Percentiles rank a stretch among this genome's conserved stretches.
These are phyloP conservation scores for Phytophthora rubi DNA, from an alignment of 352 stramenopile genomes.

Conservation along the genomic window DNA sequence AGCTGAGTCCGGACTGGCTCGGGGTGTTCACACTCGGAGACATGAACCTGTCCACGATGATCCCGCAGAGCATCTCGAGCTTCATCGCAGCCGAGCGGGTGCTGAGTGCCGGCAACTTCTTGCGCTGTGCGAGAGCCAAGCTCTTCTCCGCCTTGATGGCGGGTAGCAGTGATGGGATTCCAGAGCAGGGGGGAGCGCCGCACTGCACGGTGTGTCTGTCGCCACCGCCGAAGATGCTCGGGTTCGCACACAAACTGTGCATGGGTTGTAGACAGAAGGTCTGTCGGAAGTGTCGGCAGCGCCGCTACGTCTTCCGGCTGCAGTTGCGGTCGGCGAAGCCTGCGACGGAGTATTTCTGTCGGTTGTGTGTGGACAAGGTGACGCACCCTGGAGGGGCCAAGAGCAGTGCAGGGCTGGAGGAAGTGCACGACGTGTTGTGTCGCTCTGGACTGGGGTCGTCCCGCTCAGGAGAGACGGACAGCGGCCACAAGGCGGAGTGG, in stretches of 20 bases:
- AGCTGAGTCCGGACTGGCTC: slow-evolving; percentile 58
- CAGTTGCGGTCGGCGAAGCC: slow-evolving; percentile 51
- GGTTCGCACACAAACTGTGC: slow-evolving; percentile 46
- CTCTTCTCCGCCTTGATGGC: slow-evolving; percentile 57
- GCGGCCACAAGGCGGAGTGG: slow-evolving; percentile 9
- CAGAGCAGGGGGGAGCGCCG: slow-evolving; percentile 26
- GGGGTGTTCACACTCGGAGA: slow-evolving; percentile 65
- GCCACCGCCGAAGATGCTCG: slow-evolving; percentile 40
- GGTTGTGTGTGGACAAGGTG: slow-evolving; percentile 54
- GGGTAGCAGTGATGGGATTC: slow-evolving; percentile 17
- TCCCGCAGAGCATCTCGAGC: slow-evolving; percentile 22
- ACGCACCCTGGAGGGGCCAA: slow-evolving; percentile 23
- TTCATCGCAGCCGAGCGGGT: slow-evolving; percentile 54
- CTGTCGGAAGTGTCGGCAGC: slow-evolving; percentile 52
- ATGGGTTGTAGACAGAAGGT: slow-evolving; percentile 54
- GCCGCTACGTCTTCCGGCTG: slow-evolving; percentile 56
- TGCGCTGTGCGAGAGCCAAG: slow-evolving; percentile 50
- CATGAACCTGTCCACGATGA: slow-evolving; percentile 36
- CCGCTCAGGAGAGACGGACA: slow-evolving; percentile 4
- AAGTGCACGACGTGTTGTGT: slow-evolving; percentile 41
- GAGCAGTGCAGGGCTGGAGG: slow-evolving; percentile 27
- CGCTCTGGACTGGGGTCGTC: slow-evolving; percentile 15
- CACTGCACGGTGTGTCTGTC: slow-evolving; percentile 55
- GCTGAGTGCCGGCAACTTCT: slow-evolving; percentile 52
- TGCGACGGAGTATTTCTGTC: slow-evolving; percentile 57